Evolutionary conservation across 2,329 filamentous ascomycete genomes (phyloP), one percentile per base, ranked within the genome.

Genomic region (Bipolaris cookei): DNA sequence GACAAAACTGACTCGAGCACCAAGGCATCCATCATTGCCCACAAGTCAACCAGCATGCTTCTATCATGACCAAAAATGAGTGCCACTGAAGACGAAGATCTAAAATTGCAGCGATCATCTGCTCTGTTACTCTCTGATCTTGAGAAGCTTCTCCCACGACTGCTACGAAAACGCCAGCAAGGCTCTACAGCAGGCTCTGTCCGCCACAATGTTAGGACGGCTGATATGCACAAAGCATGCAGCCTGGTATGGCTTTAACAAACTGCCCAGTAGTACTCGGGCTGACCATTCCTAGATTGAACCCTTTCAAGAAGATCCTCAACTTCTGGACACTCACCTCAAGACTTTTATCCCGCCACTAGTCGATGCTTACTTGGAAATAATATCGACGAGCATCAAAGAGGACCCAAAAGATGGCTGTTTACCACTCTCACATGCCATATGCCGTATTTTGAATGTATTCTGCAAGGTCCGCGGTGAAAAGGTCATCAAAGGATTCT

Each of bases 391-490:
- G 67, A 18, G 76, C 70, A 34, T 58, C 10, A 56, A 28, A 43
- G 59, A 62, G 14, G 59, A 59, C 6, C 43, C 53, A 13, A 69
- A 63, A 46, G 68, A 71, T 42, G 66, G 61, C 35, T 67, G 60
- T 41, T 51, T 68, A 51, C 77, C 70, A 32, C 65, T 69, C 38
- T 70, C 67, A 13, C 67, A 73, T 59, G 92, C 91, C 4, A 87
- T 96, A 53, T 91, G 89, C 74, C 86, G 84, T 60, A 81, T 98
- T 2, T 77, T 99, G 34, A 98, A 98, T 73, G 89, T 89, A 0
- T 89, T 99, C 59, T 97, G 92, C 82, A 99, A 99, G 78, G 89
- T 98, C 48, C 86, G 95, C 51, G 94, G 95, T 21, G 88, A 95
- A 73, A 98, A 98, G 76, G 89, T 99, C 49, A 89, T 99, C 66